Evolutionary conservation across 129 eudicot species (phyloP), one percentile per base, ranked within the genome.

Genomic region (Flaveria trinervia): DNA sequence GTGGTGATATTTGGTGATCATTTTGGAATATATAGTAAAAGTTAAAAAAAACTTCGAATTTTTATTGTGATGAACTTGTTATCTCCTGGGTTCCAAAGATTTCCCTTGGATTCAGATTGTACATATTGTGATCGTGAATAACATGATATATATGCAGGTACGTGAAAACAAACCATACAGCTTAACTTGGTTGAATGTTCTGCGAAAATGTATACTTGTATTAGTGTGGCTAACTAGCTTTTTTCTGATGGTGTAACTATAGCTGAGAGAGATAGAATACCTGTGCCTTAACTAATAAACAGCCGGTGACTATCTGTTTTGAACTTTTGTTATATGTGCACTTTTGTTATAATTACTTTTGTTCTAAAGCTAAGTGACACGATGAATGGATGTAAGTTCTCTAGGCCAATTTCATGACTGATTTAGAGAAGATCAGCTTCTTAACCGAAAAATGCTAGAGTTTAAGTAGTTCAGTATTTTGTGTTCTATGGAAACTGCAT

Each of bases 201-300:
- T 1, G 18, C 7, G 7, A 49, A 48, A 18, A 30, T 20, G 15
- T 49, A n/a, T 50, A 51, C 65, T 9, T 75, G 79, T 62, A 28
- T 62, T 62, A 64, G 51, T 75, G 36, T 62, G 71, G 72, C 49
- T 65, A 75, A 48, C 30, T 28, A 13, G 9, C 65, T 48, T 10
- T 22, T 28, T 28, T 62, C 14, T 75, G 71, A 61, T 45, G 23
- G 60, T 11, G 46, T 60, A 25, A 75, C 49, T 62, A 45, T 62
- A 48, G 20, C 8, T 50, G 77, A 72, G 52, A 36, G 67, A 76
- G 72, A 65, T 49, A 30, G 15, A 26, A 25, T 30, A 50, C 62
- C 4, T 25, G 28, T 64, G 64, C 72, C 69, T 65, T 54, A 72
- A 54, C 66, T 72, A 72, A 54, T 28, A 52, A 54, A 51, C 13